These are phyloP conservation scores for Eucalyptus decipiens DNA, from an alignment of 345 rosid genomes.

Conservation along the genomic window DNA sequence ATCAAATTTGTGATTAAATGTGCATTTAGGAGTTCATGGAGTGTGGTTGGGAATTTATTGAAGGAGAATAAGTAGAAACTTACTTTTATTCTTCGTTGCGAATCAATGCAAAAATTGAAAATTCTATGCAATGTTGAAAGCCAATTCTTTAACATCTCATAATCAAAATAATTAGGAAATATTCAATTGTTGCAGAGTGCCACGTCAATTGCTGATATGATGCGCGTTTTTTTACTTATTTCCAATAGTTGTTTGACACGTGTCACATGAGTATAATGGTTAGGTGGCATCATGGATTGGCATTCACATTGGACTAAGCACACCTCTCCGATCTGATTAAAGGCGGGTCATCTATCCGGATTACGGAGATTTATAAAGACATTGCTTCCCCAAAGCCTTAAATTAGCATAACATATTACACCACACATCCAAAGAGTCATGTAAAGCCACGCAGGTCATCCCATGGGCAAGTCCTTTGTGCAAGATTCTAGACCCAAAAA, in stretches of 20 bases:
- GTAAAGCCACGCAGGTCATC: not conserved
- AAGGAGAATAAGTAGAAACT: no score
- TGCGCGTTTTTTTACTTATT: not conserved
- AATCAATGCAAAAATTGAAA: not conserved
- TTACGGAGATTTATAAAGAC: not conserved
- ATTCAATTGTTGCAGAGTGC: not conserved
- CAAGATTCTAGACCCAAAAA: not conserved
- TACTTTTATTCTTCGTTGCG: not conserved
- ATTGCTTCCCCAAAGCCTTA: not conserved
- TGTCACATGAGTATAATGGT: accelerated
- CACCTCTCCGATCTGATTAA: not conserved
- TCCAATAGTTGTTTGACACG: not conserved
- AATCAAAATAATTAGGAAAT: no score
- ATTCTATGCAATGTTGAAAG: not conserved
- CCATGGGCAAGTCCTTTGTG: not conserved
- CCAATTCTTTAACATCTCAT: no score
- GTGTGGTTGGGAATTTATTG: no score
- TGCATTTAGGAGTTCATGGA: no score
- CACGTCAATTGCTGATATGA: not conserved
- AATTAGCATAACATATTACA: not conserved
- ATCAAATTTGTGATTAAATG: no score
- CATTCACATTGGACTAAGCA: no score
- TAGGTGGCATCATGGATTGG: no score
- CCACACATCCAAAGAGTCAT: not conserved
- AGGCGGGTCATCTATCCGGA: not conserved